phyloP scores from a whole-genome alignment of 192 early-diverging fungal species.

The Backusella tarrabulga region DNA sequence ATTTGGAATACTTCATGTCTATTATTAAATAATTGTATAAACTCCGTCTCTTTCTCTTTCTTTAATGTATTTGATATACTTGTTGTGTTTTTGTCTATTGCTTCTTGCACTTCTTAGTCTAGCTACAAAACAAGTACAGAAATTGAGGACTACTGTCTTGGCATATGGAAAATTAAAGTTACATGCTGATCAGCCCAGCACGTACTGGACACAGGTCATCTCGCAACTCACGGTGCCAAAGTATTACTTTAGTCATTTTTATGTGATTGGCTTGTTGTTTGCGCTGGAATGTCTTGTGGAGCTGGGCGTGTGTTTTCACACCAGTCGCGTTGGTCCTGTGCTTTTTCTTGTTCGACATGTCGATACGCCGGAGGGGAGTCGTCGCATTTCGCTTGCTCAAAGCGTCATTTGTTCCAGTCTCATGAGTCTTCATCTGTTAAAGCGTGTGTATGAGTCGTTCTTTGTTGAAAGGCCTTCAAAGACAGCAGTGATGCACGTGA shows the following conservation, averaged over 20 bases:
- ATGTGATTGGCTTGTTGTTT: slow-evolving; percentile 41
- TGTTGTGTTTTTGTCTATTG: slow-evolving; percentile 18
- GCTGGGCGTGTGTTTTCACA: slow-evolving; percentile 1
- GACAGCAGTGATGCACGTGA: slow-evolving; percentile 54
- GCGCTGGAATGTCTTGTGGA: slow-evolving; percentile 23
- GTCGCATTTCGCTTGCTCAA: background rate
- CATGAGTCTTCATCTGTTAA: slow-evolving; percentile 36
- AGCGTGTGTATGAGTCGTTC: slow-evolving; percentile 50
- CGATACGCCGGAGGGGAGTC: slow-evolving; percentile 6
- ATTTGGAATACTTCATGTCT: slow-evolving; percentile 49
- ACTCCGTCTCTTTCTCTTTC: background rate
- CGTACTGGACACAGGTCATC: background rate
- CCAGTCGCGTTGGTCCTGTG: background rate
- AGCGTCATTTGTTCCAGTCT: slow-evolving; percentile 34
- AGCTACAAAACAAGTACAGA: slow-evolving; percentile 16
- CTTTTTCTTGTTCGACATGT: background rate
- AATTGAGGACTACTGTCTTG: slow-evolving; percentile 25
- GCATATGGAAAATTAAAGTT: slow-evolving; percentile 36
- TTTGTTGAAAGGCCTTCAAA: slow-evolving; percentile 44
- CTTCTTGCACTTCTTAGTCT: slow-evolving; percentile 7
- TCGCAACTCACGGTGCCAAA: slow-evolving; percentile 42
- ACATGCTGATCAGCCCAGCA: slow-evolving; percentile 16
- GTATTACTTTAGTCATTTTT: slow-evolving; percentile 54
- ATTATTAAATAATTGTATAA: slow-evolving; percentile 32
- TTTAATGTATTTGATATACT: slow-evolving; percentile 24